Evolutionary conservation across 1,284 basidiomycete genomes (phyloP).

Genomic region (Moniliella sp.): DNA sequence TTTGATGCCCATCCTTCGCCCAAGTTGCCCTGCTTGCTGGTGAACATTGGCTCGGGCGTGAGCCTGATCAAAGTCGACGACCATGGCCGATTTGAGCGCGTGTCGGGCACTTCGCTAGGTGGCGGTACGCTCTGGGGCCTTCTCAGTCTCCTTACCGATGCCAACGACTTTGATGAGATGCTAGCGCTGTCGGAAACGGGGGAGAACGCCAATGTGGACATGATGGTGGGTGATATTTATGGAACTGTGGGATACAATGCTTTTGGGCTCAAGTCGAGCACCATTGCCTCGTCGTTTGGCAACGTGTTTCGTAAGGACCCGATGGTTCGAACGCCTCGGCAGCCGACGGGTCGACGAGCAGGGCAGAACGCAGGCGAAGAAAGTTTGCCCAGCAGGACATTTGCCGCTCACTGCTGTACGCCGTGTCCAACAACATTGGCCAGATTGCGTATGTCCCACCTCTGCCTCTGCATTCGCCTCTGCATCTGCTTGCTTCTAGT

Average conservation of each 20-base stretch:
- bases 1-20: conserved; percentile 51
- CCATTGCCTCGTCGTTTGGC: conserved; percentile 91
- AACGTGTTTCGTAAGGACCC: conserved; percentile 95
- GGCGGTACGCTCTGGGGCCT: conserved; percentile 99
- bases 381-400: conserved; percentile 88
- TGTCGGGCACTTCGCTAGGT: conserved; percentile 85
- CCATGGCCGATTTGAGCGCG: conserved; percentile 79
- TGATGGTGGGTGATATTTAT: conserved; percentile 98
- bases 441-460: conserved; percentile 70
- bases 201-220: conserved; percentile 82
- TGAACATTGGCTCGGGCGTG: conserved; percentile 94
- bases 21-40: conserved; percentile 80
- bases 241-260: conserved; percentile 54
- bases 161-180: conserved; percentile 96
- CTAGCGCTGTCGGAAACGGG: conserved; percentile 72
- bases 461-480: too few species aligned
- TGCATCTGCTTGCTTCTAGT: background rate
- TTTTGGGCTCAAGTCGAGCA: conserved; percentile 72
- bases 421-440: conserved; percentile 94
- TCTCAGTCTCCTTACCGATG: conserved; percentile 75
- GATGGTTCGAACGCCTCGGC: conserved; percentile 9
- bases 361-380: conserved; percentile 35
- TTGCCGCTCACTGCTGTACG: conserved; percentile 65
- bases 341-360: conserved; percentile 1
- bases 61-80: conserved; percentile 92